A percentile compares a stretch with the other conserved stretches of the same genome.
Conservation (phyloP, 192 early-diverging fungal genomes). For the Coemansia sp. region DNA sequence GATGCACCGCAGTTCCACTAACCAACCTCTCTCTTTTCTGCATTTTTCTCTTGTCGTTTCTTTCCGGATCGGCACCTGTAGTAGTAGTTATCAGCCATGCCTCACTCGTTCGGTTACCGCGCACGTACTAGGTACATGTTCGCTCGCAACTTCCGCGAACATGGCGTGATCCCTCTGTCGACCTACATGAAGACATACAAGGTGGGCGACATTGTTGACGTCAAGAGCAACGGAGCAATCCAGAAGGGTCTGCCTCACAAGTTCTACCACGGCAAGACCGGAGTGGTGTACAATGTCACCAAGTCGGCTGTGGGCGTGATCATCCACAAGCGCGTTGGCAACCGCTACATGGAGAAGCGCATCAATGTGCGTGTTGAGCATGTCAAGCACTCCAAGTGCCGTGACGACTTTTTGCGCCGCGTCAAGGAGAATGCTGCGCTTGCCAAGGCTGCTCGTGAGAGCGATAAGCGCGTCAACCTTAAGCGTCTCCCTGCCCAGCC, state of each 20-base stretch:
- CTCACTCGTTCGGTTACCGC: constrained; percentile 89
- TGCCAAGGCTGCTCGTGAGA: constrained; percentile 80
- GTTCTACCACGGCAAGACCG: constrained; percentile 99
- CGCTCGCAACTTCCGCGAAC: constrained; percentile 92
- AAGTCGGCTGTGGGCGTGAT: constrained; percentile 98
- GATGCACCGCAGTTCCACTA: neutral
- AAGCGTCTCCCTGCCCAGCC: constrained; percentile 92
- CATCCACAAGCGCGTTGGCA: constrained; percentile 97
- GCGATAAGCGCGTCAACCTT: constrained; percentile 72
- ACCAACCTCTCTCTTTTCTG: neutral
- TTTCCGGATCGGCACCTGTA: neutral
- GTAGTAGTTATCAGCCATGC: constrained; percentile 60
- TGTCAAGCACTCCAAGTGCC: constrained; percentile 99
- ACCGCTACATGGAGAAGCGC: constrained; percentile 98
- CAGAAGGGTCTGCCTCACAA: constrained; percentile 99
- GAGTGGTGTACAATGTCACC: constrained; percentile 99
- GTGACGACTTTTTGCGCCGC: constrained; percentile 94
- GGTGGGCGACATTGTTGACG: constrained; percentile 99
- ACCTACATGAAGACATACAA: constrained; percentile 99
- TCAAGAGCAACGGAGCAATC: constrained; percentile 98
- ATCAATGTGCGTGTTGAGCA: constrained; percentile 99
- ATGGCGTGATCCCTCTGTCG: constrained; percentile 90
- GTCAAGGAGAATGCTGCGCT: constrained; percentile 92
- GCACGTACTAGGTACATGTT: constrained; percentile 99
- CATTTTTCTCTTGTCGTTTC: neutral